Conservation (phyloP, 73 alveolate species). For the Tetrahymena borealis region DNA sequence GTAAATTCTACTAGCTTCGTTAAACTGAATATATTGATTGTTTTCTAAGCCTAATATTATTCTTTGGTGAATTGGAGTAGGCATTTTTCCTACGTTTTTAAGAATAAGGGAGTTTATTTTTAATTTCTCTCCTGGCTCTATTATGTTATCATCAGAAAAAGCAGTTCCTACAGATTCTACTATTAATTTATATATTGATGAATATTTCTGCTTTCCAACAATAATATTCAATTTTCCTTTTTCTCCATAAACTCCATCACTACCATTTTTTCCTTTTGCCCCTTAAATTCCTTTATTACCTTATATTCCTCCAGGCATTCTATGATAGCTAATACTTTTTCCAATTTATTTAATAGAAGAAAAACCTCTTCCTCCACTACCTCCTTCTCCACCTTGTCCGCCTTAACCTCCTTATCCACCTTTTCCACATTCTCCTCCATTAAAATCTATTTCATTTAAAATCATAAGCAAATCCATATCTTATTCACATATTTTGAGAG, state of each 20-base stretch:
- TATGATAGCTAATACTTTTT: not conserved
- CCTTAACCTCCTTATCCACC: not conserved
- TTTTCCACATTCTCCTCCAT: not conserved
- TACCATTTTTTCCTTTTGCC: not conserved
- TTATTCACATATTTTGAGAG: not conserved
- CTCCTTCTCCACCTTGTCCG: not conserved
- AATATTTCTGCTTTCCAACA: not conserved
- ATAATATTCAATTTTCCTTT: too few relatives aligned
- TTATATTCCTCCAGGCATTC: too few relatives aligned
- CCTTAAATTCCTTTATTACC: not conserved
- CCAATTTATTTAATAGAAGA: not conserved
- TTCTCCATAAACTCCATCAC: not conserved
- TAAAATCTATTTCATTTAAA: not conserved
- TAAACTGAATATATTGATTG: not conserved
- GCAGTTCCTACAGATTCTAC: not conserved
- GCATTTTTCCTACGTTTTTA: not conserved
- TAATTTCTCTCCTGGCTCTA: not conserved
- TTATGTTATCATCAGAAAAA: not conserved
- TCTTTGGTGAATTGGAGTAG: not conserved
- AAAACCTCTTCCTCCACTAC: not conserved
- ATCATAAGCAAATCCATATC: not conserved
- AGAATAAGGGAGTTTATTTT: not conserved
- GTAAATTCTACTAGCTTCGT: not conserved
- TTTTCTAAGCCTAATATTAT: not conserved
- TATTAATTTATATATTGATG: not conserved